phyloP scores from a whole-genome alignment of 805 yeast species.

The Jamesozyma jinghongensis region DNA sequence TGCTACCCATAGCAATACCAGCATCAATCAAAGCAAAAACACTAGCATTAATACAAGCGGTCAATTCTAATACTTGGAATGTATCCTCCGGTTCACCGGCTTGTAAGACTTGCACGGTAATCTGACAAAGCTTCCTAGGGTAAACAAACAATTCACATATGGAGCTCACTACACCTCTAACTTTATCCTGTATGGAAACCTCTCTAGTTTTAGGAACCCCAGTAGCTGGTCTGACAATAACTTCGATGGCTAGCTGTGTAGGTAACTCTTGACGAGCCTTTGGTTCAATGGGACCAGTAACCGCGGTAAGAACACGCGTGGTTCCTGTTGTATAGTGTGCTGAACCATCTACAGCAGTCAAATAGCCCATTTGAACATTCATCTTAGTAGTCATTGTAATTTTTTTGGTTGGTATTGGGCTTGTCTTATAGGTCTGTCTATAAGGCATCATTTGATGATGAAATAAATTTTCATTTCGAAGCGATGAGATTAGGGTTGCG shows the following conservation, averaged over 20 bases:
- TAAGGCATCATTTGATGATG: background rate
- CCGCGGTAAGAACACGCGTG: conserved; percentile 60
- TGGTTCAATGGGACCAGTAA: conserved; percentile 87
- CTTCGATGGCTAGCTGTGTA: conserved; percentile 64
- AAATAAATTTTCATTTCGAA: background rate
- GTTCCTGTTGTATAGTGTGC: conserved; percentile 44
- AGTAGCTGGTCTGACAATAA: conserved; percentile 64
- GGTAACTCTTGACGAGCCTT: conserved; percentile 79
- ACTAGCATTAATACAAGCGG: conserved; percentile 63
- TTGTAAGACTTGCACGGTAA: conserved; percentile 56
- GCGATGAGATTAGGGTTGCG: background rate
- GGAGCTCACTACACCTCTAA: conserved; percentile 52
- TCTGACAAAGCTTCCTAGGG: conserved; percentile 72
- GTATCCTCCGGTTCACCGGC: conserved; percentile 28
- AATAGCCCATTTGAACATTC: conserved; percentile 20
- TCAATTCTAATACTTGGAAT: conserved; percentile 43
- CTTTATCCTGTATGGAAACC: conserved; percentile 59
- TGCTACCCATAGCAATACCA: conserved; percentile 56
- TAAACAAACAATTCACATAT: conserved; percentile 52
- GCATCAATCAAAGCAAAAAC: conserved; percentile 73
- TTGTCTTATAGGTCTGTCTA: background rate
- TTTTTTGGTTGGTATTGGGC: background rate
- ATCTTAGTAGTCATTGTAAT: conserved; percentile 1
- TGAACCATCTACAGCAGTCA: conserved; percentile 74
- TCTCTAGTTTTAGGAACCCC: conserved; percentile 76